Evolutionary conservation across 345 rosid species (phyloP).

Genomic region (Gossypium longicalyx): DNA sequence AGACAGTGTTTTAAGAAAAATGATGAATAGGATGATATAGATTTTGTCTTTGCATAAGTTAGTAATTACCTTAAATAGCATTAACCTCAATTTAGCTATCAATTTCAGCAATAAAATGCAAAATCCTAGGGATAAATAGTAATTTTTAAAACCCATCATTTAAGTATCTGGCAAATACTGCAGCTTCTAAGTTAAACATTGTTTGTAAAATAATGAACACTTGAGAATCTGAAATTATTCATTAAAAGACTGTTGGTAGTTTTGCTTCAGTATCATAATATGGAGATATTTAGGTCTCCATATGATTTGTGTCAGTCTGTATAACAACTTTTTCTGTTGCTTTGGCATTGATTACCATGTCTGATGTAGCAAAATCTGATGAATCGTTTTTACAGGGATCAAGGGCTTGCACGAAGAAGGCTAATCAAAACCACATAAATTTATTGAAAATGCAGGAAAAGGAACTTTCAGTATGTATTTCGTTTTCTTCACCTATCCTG

Average conservation of each 20-base stretch:
- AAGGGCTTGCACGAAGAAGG: conserved; percentile 39
- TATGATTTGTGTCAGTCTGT: neutral
- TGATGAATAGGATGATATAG: neutral
- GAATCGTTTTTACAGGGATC: conserved; percentile 42
- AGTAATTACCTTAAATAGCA: neutral
- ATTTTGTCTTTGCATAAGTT: neutral
- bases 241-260: neutral
- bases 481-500: neutral
- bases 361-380: neutral
- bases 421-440: conserved; percentile 38
- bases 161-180: neutral
- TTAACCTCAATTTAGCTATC: neutral
- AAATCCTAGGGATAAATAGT: neutral
- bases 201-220: neutral
- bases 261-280: neutral
- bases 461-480: conserved; percentile 60
- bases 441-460: conserved; percentile 61
- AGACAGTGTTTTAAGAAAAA: neutral
- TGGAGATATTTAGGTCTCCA: neutral
- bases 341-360: neutral
- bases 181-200: neutral
- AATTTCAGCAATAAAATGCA: neutral
- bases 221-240: neutral
- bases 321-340: neutral
- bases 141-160: neutral